phyloP scores from a whole-genome alignment of 2,329 filamentous ascomycete genomes.

The Akanthomyces lecanii region DNA sequence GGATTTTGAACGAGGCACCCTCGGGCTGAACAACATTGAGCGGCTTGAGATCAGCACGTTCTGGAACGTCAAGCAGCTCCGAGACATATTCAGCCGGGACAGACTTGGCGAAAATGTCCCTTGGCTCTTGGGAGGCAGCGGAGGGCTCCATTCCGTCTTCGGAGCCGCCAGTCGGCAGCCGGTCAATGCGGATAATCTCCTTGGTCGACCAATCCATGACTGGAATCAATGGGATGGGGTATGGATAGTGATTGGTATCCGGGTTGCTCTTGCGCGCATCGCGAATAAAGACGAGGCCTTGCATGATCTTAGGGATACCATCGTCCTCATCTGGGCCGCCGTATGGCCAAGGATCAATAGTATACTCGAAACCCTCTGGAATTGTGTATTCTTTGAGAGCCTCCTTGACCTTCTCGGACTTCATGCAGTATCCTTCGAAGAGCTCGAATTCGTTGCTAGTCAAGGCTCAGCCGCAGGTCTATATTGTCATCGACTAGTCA shows the following conservation, averaged over 20 bases:
- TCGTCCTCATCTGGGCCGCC: constrained; percentile 40
- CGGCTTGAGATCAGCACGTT: constrained; percentile 57
- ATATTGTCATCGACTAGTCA: not conserved
- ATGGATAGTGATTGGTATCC: constrained; percentile 60
- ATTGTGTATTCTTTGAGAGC: constrained; percentile 44
- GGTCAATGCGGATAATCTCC: constrained; percentile 53
- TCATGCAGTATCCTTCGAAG: constrained; percentile 38
- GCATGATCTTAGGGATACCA: constrained; percentile 41
- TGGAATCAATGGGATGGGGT: constrained; percentile 55
- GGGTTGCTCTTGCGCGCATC: constrained; percentile 39
- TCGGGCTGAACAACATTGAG: constrained; percentile 68
- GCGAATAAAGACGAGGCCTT: constrained; percentile 47
- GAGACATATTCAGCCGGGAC: constrained; percentile 44
- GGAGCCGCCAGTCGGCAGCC: constrained; percentile 45
- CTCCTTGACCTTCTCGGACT: constrained; percentile 42
- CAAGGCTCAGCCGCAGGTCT: not conserved
- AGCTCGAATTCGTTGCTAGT: constrained; percentile 36
- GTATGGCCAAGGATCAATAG: constrained; percentile 65
- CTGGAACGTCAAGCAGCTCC: constrained; percentile 45
- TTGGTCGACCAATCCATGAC: constrained; percentile 55
- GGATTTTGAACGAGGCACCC: constrained; percentile 61
- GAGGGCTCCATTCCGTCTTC: constrained; percentile 41
- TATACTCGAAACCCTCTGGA: constrained; percentile 40
- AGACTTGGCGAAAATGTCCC: constrained; percentile 42
- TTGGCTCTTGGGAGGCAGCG: constrained; percentile 35